Percentiles rank a stretch among this genome's conserved stretches.
These are phyloP conservation scores for Elsinoe necatrix DNA, from an alignment of 2,329 filamentous ascomycete genomes.

Conservation along the genomic window DNA sequence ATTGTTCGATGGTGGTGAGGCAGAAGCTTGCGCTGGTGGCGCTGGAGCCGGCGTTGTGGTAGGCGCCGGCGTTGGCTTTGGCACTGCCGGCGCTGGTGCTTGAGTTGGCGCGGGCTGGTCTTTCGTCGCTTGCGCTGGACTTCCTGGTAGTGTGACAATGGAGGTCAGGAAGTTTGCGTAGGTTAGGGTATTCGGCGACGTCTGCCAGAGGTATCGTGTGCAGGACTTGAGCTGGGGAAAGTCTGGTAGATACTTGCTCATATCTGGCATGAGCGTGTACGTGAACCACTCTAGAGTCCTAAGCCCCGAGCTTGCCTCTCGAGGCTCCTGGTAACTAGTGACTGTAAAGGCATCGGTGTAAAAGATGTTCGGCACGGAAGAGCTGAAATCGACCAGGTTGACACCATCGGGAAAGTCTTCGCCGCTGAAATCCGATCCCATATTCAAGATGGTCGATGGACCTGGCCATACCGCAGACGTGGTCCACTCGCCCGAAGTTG, in stretches of 20 bases:
- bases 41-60: not conserved
- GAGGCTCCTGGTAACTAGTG: not conserved
- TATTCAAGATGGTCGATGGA: not conserved
- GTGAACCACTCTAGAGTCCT: not conserved
- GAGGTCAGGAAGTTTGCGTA: not conserved
- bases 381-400: not conserved
- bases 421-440: not conserved
- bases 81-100: not conserved
- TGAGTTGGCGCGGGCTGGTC: not conserved
- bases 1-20: not conserved
- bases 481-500: not conserved
- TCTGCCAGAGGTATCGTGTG: not conserved
- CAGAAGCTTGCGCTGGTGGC: not conserved
- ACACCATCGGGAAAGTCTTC: not conserved
- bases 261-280: constrained; percentile 2
- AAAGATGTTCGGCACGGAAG: not conserved
- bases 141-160: not conserved
- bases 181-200: not conserved
- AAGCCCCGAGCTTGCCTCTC: not conserved
- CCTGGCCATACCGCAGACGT: not conserved
- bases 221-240: not conserved
- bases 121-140: not conserved
- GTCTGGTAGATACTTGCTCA: not conserved
- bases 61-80: not conserved
- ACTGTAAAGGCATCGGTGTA: not conserved